Percentiles rank a stretch among this genome's conserved stretches.
These are phyloP conservation scores for Neolentinus lepideus DNA, from an alignment of 1,284 basidiomycete species.

Conservation along the genomic window DNA sequence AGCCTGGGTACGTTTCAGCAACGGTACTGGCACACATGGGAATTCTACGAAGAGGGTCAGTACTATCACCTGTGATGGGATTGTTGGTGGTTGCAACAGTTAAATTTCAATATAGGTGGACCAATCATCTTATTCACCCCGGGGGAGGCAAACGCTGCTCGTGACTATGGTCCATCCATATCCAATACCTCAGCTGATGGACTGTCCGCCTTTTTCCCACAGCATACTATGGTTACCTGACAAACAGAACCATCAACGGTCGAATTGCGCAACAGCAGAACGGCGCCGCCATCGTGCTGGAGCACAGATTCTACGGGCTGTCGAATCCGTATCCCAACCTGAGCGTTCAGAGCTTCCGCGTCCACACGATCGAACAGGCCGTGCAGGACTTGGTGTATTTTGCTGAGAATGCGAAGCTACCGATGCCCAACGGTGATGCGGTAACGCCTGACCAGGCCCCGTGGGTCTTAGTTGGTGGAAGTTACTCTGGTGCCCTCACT, in stretches of 20 bases:
- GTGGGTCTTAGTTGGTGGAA: constrained; percentile 69
- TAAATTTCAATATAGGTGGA: constrained; percentile 39
- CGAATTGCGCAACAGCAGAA: constrained; percentile 60
- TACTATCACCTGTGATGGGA: neutral
- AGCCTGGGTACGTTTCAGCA: constrained; percentile 73
- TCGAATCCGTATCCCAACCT: constrained; percentile 58
- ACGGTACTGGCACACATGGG: constrained; percentile 60
- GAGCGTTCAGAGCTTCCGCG: constrained; percentile 44
- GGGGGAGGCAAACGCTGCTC: constrained; percentile 8
- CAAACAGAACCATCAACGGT: constrained; percentile 59
- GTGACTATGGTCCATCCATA: constrained; percentile 17
- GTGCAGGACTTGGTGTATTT: constrained; percentile 69
- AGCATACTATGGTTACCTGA: constrained; percentile 53
- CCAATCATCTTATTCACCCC: constrained; percentile 58
- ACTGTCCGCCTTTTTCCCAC: constrained; percentile 2
- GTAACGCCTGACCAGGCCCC: constrained; percentile 52
- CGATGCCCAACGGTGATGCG: constrained; percentile 56
- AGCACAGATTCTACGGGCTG: constrained; percentile 46
- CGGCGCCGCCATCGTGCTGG: constrained; percentile 55
- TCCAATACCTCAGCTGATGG: constrained; percentile 3
- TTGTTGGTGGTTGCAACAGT: neutral
- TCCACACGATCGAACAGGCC: constrained; percentile 65
- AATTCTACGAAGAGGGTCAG: constrained; percentile 51
- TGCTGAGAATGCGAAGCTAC: constrained; percentile 54
- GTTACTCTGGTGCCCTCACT: constrained; percentile 62